phyloP scores from a whole-genome alignment of 139 green algal species.

The Helicosporidium sp. region DNA sequence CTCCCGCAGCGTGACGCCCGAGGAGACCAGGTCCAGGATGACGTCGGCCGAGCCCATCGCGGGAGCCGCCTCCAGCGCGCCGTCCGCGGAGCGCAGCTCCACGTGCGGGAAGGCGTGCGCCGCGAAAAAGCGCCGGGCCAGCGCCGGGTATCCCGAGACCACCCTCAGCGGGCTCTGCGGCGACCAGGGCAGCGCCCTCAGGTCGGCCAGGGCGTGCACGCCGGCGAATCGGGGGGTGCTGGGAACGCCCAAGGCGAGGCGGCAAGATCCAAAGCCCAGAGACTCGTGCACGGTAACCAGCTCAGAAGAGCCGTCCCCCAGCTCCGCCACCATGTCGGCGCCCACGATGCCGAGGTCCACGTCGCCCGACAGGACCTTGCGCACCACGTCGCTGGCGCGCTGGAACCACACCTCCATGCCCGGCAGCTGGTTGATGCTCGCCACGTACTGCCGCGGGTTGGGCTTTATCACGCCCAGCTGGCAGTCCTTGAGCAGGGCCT shows the following conservation, averaged over 20 bases:
- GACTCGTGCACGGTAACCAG: constrained; percentile 79
- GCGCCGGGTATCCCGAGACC: constrained; percentile 54
- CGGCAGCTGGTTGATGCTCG: constrained; percentile 63
- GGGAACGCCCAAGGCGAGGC: constrained; percentile 80
- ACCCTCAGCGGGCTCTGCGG: constrained; percentile 46
- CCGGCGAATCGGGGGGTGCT: constrained; percentile 41
- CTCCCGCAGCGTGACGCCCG: constrained; percentile 83
- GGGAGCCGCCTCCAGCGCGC: constrained; percentile 85
- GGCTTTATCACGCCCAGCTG: constrained; percentile 84
- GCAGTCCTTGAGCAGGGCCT: constrained; percentile 77
- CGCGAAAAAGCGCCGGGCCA: constrained; percentile 58
- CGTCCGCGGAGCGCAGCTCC: constrained; percentile 59
- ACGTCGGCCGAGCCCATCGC: constrained; percentile 93
- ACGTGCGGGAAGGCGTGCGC: constrained; percentile 74
- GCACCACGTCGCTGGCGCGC: constrained; percentile 79
- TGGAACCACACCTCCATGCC: constrained; percentile 97
- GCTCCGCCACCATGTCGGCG: constrained; percentile 84
- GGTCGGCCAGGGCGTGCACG: constrained; percentile 51
- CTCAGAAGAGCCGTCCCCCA: constrained; percentile 37
- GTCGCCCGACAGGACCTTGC: constrained; percentile 78
- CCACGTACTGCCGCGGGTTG: constrained; percentile 94
- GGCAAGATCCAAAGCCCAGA: constrained; percentile 80
- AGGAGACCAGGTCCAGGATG: constrained; percentile 87
- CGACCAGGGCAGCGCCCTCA: constrained; percentile 65
- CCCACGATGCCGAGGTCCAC: constrained; percentile 95